Evolutionary conservation across 2,329 filamentous ascomycete species (phyloP).

Genomic region (Paecilomyces sp.): DNA sequence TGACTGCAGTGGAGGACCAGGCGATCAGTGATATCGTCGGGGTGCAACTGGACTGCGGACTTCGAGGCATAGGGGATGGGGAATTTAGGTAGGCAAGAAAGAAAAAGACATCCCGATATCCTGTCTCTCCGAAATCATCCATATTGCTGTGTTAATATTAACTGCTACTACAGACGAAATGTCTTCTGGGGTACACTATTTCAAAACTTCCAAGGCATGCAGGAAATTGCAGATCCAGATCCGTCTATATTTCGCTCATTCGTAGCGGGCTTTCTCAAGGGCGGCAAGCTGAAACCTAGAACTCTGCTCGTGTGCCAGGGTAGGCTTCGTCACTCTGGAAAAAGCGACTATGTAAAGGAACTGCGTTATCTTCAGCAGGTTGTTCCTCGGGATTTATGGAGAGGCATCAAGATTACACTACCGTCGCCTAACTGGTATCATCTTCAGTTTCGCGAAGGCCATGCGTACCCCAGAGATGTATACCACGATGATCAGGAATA

Average conservation of each 20-base stretch:
- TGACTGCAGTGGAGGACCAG: conserved; percentile 53
- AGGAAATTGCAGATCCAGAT: conserved; percentile 37
- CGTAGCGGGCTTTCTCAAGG: conserved; percentile 49
- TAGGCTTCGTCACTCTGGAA: conserved; percentile 33
- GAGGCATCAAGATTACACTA: conserved; percentile 57
- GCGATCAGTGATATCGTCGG: conserved; percentile 55
- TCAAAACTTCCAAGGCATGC: conserved; percentile 41
- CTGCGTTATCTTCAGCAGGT: conserved; percentile 47
- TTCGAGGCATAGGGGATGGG: conserved; percentile 57
- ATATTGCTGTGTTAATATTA: background rate
- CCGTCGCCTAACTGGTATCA: conserved; percentile 58
- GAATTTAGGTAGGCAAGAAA: conserved; percentile 42
- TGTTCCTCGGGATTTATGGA: conserved; percentile 50
- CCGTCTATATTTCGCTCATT: conserved; percentile 45
- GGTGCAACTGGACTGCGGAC: conserved; percentile 51
- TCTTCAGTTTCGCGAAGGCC: conserved; percentile 44
- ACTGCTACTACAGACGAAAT: conserved; percentile 3
- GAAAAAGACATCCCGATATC: no score
- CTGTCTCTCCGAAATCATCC: no score
- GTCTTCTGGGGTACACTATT: conserved; percentile 45
- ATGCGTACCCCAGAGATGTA: conserved; percentile 44
- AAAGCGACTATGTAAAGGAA: conserved; percentile 46
- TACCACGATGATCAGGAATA: conserved; percentile 50
- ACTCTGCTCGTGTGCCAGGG: conserved; percentile 31
- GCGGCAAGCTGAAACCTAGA: conserved; percentile 41